Evolutionary conservation across 768 basidiomycete genomes (phyloP).

Genomic region (Sarcodon aspratus): DNA sequence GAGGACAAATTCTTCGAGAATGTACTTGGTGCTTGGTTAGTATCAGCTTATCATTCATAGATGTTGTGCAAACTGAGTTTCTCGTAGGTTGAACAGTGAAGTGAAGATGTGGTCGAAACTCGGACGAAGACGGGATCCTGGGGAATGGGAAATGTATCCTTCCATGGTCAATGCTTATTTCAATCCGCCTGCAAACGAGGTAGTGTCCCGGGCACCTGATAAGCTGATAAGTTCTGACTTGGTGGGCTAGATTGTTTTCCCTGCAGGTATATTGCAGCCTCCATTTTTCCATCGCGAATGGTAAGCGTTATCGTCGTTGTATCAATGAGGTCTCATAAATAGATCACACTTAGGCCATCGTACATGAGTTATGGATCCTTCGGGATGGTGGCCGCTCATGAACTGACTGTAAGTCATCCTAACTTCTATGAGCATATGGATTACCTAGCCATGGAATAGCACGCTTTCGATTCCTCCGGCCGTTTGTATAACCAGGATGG

Average conservation of each 20-base stretch:
- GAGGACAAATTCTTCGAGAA: conserved; percentile 76
- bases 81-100: conserved; percentile 40
- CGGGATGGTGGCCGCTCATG: conserved; percentile 87
- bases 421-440: neutral
- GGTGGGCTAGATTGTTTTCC: conserved; percentile 70
- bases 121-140: conserved; percentile 55
- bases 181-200: conserved; percentile 81
- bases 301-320: conserved; percentile 24
- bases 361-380: conserved; percentile 91
- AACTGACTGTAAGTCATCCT: conserved; percentile 55
- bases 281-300: conserved; percentile 84
- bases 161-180: conserved; percentile 85
- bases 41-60: conserved; percentile 12
- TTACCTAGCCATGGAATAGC: conserved; percentile 27
- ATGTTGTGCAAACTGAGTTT: neutral
- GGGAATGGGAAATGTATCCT: conserved; percentile 84
- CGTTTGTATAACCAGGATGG: conserved; percentile 86
- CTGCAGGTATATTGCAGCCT: conserved; percentile 88
- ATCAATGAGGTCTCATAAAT: neutral
- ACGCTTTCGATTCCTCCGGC: conserved; percentile 86
- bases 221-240: neutral
- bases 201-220: conserved; percentile 14
- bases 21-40: conserved; percentile 52
- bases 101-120: conserved; percentile 67
- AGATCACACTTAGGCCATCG: conserved; percentile 49